A percentile compares a stretch with the other conserved stretches of the same genome.
These are phyloP conservation scores for Sordariomycetes sp. DNA, from an alignment of 2,329 filamentous ascomycete species.

Conservation along the genomic window DNA sequence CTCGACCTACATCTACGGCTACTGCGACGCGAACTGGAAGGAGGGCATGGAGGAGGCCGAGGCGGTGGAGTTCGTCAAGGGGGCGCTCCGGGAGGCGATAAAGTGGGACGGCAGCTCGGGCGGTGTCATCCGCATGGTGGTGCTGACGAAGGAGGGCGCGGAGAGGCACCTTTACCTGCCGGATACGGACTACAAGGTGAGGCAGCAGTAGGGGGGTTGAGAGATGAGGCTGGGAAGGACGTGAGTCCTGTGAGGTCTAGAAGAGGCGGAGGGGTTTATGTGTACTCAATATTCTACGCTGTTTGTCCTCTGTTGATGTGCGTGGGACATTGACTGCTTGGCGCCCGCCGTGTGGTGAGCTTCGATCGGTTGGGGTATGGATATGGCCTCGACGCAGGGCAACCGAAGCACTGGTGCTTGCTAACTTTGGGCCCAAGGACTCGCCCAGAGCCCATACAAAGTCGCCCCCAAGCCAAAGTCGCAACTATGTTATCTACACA, in stretches of 20 bases:
- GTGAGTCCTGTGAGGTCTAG: background rate
- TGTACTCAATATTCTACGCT: background rate
- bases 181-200: conserved; percentile 73
- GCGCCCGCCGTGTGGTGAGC: too few species aligned
- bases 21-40: conserved; percentile 92
- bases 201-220: conserved; percentile 44
- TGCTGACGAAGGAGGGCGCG: conserved; percentile 80
- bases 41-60: conserved; percentile 91
- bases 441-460: too few species aligned
- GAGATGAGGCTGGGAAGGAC: background rate
- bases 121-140: conserved; percentile 96
- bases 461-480: too few species aligned
- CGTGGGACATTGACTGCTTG: too few species aligned
- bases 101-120: conserved; percentile 99
- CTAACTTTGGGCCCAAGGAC: too few species aligned
- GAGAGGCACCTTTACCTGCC: conserved; percentile 92
- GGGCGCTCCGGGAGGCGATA: conserved; percentile 83
- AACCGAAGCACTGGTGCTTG: too few species aligned
- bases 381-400: too few species aligned
- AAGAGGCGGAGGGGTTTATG: background rate
- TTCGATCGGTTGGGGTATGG: too few species aligned
- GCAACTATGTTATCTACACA: too few species aligned
- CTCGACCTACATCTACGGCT: conserved; percentile 98
- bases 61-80: conserved; percentile 88
- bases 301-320: background rate